Conservation (phyloP, 345 rosid genomes). For the Cardamine occulta region DNA sequence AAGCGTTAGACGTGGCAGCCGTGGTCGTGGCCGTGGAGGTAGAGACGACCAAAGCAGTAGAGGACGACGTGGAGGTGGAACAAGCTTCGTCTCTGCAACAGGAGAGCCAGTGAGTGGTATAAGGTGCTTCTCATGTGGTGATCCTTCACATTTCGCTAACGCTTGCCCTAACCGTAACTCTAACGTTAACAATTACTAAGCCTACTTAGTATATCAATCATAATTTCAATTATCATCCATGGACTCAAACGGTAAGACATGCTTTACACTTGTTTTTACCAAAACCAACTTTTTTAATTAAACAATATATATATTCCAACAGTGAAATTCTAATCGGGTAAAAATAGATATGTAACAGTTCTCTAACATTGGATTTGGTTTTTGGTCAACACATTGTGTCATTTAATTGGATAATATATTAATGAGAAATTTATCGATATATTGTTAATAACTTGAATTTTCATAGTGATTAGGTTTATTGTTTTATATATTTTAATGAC, state of each 20-base stretch:
- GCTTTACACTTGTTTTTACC: background rate
- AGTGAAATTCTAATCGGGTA: background rate
- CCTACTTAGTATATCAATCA: background rate
- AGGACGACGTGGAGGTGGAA: slow-evolving; percentile 45
- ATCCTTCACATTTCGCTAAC: slow-evolving; percentile 93
- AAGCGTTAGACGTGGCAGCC: slow-evolving; percentile 55
- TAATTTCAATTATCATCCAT: background rate
- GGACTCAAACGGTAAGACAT: background rate
- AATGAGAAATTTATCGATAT: background rate
- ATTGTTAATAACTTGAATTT: background rate
- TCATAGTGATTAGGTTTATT: slow-evolving; percentile 30
- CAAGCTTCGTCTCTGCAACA: slow-evolving; percentile 77
- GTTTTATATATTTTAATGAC: slow-evolving; percentile 4
- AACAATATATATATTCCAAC: background rate
- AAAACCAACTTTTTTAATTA: background rate
- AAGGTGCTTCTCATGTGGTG: slow-evolving; percentile 88
- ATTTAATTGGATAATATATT: background rate
- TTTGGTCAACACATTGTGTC: slow-evolving; percentile 8
- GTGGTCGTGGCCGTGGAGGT: slow-evolving; percentile 51
- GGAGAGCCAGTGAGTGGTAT: slow-evolving; percentile 80
- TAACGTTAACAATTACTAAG: slow-evolving; percentile 27
- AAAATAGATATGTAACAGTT: background rate
- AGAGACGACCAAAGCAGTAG: slow-evolving; percentile 54
- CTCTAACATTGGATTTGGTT: slow-evolving; percentile 1
- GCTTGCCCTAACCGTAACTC: slow-evolving; percentile 76